Evolutionary conservation across 192 early-diverging fungal genomes (phyloP).

Genomic region (Geosiphon pyriformis): DNA sequence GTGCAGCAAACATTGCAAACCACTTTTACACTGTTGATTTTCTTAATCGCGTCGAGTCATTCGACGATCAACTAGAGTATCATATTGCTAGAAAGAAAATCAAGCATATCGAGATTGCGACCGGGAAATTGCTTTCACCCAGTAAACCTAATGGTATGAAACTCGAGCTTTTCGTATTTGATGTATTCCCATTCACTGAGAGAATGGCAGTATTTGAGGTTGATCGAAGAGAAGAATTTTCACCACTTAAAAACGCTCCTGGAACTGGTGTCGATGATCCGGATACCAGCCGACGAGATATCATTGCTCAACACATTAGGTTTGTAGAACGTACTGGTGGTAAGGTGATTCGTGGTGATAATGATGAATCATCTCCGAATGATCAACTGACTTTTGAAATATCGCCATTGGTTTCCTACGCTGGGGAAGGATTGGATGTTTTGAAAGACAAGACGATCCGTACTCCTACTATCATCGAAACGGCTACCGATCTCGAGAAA

Average conservation of each 20-base stretch:
- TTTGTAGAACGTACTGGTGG: conserved; percentile 86
- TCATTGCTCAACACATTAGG: conserved; percentile 79
- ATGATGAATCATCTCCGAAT: conserved; percentile 32
- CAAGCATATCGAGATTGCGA: conserved; percentile 74
- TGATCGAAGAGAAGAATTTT: conserved; percentile 92
- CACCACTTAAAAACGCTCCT: conserved; percentile 96
- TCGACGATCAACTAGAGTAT: conserved; percentile 85
- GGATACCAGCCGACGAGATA: conserved; percentile 87
- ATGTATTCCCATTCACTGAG: conserved; percentile 91
- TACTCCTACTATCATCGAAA: conserved; percentile 47
- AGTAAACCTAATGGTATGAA: conserved; percentile 93
- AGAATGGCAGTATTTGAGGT: conserved; percentile 89
- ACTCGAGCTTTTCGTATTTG: conserved; percentile 98
- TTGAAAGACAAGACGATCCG: conserved; percentile 66
- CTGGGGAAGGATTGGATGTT: conserved; percentile 85
- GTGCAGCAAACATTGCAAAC: conserved; percentile 97
- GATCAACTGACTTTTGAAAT: conserved; percentile 68
- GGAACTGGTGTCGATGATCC: conserved; percentile 83
- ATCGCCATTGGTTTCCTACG: conserved; percentile 84
- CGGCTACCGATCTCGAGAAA: conserved; percentile 31
- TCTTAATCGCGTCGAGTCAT: conserved; percentile 74
- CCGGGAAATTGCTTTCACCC: conserved; percentile 67
- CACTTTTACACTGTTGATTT: conserved; percentile 96
- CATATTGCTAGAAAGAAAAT: conserved; percentile 99
- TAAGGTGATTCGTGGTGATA: conserved; percentile 50